Evolutionary conservation across 495 filamentous ascomycete genomes (phyloP), one percentile per base, ranked within the genome.

Genomic region (Neurospora cerealis): DNA sequence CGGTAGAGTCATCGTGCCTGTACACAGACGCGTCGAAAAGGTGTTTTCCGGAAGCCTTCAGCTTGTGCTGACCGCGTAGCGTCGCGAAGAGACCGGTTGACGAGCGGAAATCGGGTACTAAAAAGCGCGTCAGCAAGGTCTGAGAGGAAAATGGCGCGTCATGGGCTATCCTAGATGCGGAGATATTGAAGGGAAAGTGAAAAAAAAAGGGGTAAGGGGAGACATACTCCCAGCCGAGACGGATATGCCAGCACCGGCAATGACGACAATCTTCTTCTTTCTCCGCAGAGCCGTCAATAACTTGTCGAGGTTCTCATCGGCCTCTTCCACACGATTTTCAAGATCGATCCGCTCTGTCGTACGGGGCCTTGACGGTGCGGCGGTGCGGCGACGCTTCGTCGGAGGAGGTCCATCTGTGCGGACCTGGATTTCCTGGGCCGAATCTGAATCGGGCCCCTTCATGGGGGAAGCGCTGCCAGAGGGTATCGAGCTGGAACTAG

Each of bases 11-110:
- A 78, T 97, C 93, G 83, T 95, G 91, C 78, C 93, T 92, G 83
- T 98, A 99, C 73, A 99, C 96, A 3, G 95, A 96, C 69, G 96
- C 96, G 85, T 99, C 96, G 77, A 99, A 98, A 3, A 99, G 87
- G 77, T 97, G 90, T 83, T 99, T 98, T 36, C 96, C 96, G 0
- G 95, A 97, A 32, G 93, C 90, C 81, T 96, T 98, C 38, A 97
- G 84, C 70, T 94, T 95, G 81, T 97, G 93, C 75, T 97, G 91
- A 70, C 89, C 91, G 34, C 91, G 90, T 40, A 97, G 85, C 19
- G 90, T 92, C 70, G 89, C 90, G 83, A 99, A 99, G 3, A 99
- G 88, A 32, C 96, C 96, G 74, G 88, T 91, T 0, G 91, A 89
- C 5, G 96, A 98, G 75, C 96, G 93, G 79, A 99, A 99, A 80